These are phyloP conservation scores for Calonectria naviculata DNA, from an alignment of 2,329 filamentous ascomycete genomes.

Conservation along the genomic window DNA sequence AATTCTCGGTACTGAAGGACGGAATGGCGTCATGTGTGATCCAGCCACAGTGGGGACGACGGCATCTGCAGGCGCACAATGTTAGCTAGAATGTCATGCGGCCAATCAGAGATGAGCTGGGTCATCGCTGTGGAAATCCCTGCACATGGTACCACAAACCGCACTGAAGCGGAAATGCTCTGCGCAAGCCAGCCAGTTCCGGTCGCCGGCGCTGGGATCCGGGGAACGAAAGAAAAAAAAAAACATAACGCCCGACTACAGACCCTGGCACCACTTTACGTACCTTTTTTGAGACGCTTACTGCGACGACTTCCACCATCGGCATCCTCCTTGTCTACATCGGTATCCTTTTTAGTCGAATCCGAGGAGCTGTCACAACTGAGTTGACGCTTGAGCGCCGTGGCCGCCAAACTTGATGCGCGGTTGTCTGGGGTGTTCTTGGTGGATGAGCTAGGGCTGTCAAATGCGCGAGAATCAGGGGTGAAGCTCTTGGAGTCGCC, in stretches of 20 bases:
- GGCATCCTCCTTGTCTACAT: conserved; percentile 65
- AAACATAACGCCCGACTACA: not conserved
- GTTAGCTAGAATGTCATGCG: conserved; percentile 29
- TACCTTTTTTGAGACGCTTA: conserved; percentile 85
- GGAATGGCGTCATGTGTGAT: conserved; percentile 95
- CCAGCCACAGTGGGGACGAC: conserved; percentile 86
- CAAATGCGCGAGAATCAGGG: conserved; percentile 68
- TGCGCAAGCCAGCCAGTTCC: conserved; percentile 21
- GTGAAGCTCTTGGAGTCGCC: conserved; percentile 67
- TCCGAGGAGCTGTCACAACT: conserved; percentile 67
- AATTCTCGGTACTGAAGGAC: conserved; percentile 79
- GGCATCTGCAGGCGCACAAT: conserved; percentile 53
- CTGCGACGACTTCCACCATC: conserved; percentile 82
- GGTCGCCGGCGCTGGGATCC: conserved; percentile 24
- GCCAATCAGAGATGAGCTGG: conserved; percentile 35
- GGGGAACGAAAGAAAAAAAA: conserved; percentile 10
- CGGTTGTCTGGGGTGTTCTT: conserved; percentile 75
- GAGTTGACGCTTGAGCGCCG: conserved; percentile 81
- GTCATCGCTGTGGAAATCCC: conserved; percentile 39
- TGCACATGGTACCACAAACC: conserved; percentile 30
- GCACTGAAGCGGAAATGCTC: conserved; percentile 33
- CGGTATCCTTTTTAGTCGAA: conserved; percentile 58
- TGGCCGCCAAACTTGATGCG: conserved; percentile 64
- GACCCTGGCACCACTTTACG: conserved; percentile 18
- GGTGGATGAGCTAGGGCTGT: conserved; percentile 71